Base-by-base conservation (phyloP, 108 stramenopile genomes). In the Chaetoceros muelleri region DNA sequence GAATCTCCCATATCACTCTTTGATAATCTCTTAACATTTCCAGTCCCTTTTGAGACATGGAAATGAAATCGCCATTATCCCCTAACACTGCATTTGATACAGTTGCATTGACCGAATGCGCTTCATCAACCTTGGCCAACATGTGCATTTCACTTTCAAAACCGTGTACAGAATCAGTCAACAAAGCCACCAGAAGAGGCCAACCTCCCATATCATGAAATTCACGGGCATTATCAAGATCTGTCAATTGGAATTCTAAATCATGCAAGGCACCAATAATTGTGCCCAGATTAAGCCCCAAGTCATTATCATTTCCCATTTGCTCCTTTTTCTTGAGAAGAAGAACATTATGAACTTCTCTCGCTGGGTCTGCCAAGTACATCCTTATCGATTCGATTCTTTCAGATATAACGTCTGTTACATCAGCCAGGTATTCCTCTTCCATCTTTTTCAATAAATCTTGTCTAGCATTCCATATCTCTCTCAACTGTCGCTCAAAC, bases 171-270 rank as follows among this genome's bases (percentile, higher is more conserved):
- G 66, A 23, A 19, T 83, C 73, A n/a, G 61, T 50, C 29, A 97
- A 53, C 26, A 90, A 61, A 5, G 86, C 54, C 17, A 85, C 72
- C 44, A 97, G 56, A 1, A 61, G 40, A 2, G 83, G 66, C 87
- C 94, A 97, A 10, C 94, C 94, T 28, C 93, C 94, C 56, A 97
- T 50, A 0, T 90, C 89, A 69, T 95, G 82, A 65, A 97, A 95
- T 57, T 97, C 96, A 13, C 94, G 76, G 3, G 96, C 88, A 78
- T 87, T 90, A 61, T 97, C 96, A 7, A 97, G 54, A 62, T 97
- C 96, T 7, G 84, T 74, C 20, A 97, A 56, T 30, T 84, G 82
- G 60, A 80, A 90, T 63, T 95, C 95, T 60, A 97, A 57, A 73
- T 92, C 92, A 22, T 66, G 51, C 2, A 97, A 58, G 8, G 83